These are phyloP conservation scores for Teratosphaeriaceae sp. DNA, from an alignment of 2,329 filamentous ascomycete genomes.

Conservation along the genomic window DNA sequence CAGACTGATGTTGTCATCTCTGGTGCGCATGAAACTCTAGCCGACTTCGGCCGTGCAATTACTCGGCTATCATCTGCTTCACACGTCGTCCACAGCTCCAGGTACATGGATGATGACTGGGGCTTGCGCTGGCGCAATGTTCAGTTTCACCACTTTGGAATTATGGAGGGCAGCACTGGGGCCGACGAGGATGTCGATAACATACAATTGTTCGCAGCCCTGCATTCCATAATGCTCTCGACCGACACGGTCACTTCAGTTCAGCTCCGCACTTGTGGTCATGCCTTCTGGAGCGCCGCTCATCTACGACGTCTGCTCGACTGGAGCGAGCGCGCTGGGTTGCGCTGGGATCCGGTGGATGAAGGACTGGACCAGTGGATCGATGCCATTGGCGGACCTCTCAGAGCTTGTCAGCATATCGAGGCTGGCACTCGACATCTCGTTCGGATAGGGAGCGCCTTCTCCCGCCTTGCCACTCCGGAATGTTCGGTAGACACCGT, in stretches of 20 bases:
- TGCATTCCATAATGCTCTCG: constrained; percentile 1
- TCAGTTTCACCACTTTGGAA: constrained; percentile 1
- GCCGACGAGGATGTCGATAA: not conserved
- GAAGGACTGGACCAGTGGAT: constrained; percentile 1
- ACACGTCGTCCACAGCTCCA: not conserved
- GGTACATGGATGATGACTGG: not conserved
- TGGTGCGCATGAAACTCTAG: not conserved
- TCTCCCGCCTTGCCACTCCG: not conserved
- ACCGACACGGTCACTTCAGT: not conserved
- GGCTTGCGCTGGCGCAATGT: not conserved
- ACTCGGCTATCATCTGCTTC: not conserved
- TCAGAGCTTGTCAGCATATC: constrained; percentile 1
- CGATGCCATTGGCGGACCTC: not conserved
- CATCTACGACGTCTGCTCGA: constrained; percentile 1
- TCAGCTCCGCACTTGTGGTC: not conserved
- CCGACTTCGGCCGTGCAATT: not conserved
- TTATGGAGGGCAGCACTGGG: not conserved
- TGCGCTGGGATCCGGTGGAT: not conserved
- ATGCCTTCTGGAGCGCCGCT: not conserved
- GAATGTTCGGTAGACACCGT: constrained; percentile 1
- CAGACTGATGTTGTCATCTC: too few relatives aligned
- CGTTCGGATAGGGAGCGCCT: not conserved
- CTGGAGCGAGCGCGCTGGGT: not conserved
- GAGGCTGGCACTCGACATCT: not conserved
- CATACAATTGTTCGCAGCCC: constrained; percentile 1